Percentiles rank a stretch among this genome's conserved stretches.
These are phyloP conservation scores for Trichoderma oligosporum DNA, from an alignment of 2,329 filamentous ascomycete species.

Conservation along the genomic window DNA sequence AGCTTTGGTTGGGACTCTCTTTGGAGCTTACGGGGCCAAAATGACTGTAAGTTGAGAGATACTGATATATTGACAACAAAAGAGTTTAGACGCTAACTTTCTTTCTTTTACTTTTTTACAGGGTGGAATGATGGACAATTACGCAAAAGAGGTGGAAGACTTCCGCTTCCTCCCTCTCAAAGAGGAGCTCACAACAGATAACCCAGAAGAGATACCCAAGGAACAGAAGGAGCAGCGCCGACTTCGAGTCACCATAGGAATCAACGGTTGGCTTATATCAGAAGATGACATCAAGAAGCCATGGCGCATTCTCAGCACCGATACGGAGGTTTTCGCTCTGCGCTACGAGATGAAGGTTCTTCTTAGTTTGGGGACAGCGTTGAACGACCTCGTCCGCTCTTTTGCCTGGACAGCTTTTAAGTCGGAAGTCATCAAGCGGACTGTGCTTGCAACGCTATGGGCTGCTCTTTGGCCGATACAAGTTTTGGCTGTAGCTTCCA, in stretches of 20 bases:
- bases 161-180: conserved; percentile 72
- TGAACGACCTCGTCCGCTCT: conserved; percentile 67
- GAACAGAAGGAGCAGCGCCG: conserved; percentile 41
- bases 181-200: conserved; percentile 37
- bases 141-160: conserved; percentile 83
- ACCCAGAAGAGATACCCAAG: background rate
- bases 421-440: conserved; percentile 68
- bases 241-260: conserved; percentile 76
- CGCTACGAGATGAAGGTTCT: conserved; percentile 78
- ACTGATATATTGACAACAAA: background rate
- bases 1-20: conserved; percentile 79
- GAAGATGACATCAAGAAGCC: conserved; percentile 73
- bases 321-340: conserved; percentile 78
- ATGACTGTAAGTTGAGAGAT: conserved; percentile 48
- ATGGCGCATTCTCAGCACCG: conserved; percentile 69
- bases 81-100: background rate
- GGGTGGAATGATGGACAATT: conserved; percentile 82
- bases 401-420: conserved; percentile 73
- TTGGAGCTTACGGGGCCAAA: conserved; percentile 83
- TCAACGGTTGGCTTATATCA: conserved; percentile 79
- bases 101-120: conserved; percentile 21
- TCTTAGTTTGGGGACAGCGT: conserved; percentile 68
- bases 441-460: conserved; percentile 64
- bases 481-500: conserved; percentile 61
- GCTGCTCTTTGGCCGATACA: conserved; percentile 68